Evolutionary conservation across 108 stramenopile genomes (phyloP).

Genomic region (Fistulifera solaris): DNA sequence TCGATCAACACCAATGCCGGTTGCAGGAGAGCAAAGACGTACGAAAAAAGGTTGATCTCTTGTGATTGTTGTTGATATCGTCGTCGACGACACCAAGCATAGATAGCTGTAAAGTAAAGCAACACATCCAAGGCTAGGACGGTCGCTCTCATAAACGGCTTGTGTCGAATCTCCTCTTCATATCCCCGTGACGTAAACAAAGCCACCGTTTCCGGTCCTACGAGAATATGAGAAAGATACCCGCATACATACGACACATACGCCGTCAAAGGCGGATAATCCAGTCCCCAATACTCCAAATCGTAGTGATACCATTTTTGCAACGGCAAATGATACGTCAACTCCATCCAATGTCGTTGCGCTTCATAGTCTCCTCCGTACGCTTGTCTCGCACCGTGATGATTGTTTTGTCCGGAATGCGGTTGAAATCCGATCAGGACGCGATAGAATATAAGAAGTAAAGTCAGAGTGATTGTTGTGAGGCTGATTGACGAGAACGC

Average conservation of each 20-base stretch:
- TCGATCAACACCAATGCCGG: constrained; percentile 86
- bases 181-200: constrained; percentile 70
- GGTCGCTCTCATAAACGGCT: constrained; percentile 73
- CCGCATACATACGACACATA: constrained; percentile 72
- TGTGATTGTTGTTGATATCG: neutral
- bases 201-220: constrained; percentile 45
- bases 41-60: neutral
- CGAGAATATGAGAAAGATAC: constrained; percentile 37
- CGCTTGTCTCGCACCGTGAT: constrained; percentile 45
- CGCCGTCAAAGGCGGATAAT: constrained; percentile 93
- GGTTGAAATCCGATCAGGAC: constrained; percentile 53
- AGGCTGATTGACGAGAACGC: no score
- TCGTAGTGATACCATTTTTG: constrained; percentile 89
- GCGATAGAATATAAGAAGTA: constrained; percentile 3
- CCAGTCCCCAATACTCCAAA: constrained; percentile 89
- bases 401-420: constrained; percentile 76
- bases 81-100: constrained; percentile 7
- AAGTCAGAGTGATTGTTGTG: no score
- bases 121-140: constrained; percentile 58
- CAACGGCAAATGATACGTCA: constrained; percentile 74
- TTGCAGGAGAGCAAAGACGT: constrained; percentile 38
- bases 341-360: constrained; percentile 97
- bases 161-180: constrained; percentile 58
- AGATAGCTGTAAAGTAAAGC: constrained; percentile 48
- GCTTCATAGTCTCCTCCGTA: constrained; percentile 96